phyloP scores from a whole-genome alignment of 2,329 filamentous ascomycete genomes.

The Cercospora sp. region DNA sequence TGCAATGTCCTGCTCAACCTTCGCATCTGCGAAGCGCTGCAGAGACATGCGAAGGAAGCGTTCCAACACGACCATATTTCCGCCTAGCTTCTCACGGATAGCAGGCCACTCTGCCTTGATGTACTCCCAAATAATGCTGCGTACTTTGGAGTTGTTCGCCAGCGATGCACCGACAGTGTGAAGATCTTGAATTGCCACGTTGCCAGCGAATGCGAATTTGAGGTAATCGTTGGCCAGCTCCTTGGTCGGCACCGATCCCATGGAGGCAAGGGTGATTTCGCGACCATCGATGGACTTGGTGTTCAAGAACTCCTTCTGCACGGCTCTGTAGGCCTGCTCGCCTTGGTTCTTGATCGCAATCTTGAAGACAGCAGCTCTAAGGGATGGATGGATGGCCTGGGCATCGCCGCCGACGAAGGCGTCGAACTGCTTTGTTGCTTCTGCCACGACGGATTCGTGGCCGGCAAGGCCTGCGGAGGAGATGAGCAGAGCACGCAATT shows the following conservation, averaged over 20 bases:
- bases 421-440: conserved; percentile 77
- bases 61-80: conserved; percentile 85
- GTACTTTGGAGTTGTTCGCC: conserved; percentile 69
- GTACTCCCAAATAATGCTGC: conserved; percentile 79
- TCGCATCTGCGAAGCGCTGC: conserved; percentile 72
- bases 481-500: conserved; percentile 81
- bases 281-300: conserved; percentile 88
- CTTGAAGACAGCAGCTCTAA: conserved; percentile 78
- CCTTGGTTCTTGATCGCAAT: conserved; percentile 74
- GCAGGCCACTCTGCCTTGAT: conserved; percentile 80
- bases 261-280: conserved; percentile 74
- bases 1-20: conserved; percentile 72
- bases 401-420: conserved; percentile 71
- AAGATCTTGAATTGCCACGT: conserved; percentile 83
- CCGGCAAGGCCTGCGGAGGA: conserved; percentile 71
- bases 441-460: conserved; percentile 68
- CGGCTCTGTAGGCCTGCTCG: conserved; percentile 66
- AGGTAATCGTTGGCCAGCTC: conserved; percentile 68
- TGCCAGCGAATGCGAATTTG: conserved; percentile 75
- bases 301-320: conserved; percentile 81
- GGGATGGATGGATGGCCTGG: conserved; percentile 73
- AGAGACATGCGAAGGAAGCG: conserved; percentile 79
- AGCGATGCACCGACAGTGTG: conserved; percentile 77
- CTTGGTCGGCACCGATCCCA: conserved; percentile 71
- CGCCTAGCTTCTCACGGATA: conserved; percentile 68